A percentile compares a stretch with the other conserved stretches of the same genome.
phyloP scores from a whole-genome alignment of 208 protist genomes.

The Angomonas desouzai region DNA sequence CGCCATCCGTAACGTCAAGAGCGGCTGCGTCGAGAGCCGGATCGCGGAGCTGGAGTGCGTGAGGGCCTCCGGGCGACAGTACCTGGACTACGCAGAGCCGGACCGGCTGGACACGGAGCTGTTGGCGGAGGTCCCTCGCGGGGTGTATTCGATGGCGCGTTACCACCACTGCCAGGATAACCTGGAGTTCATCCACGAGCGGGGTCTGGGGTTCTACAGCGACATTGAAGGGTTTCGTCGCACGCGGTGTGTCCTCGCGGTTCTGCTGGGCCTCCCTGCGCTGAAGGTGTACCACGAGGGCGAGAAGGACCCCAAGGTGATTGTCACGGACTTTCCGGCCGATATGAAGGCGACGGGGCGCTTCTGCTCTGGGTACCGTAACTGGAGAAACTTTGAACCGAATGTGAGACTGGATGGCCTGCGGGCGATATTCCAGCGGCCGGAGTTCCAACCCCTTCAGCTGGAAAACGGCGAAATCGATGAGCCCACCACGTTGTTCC shows the following conservation, averaged over 20 bases:
- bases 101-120: not conserved
- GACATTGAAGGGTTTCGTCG: not conserved
- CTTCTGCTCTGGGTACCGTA: not conserved
- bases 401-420: not conserved
- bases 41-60: not conserved
- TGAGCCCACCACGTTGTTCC: not conserved
- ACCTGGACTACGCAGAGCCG: not conserved
- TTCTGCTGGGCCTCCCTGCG: not conserved
- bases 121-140: not conserved
- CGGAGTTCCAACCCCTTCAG: not conserved
- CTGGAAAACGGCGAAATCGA: not conserved
- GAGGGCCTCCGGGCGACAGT: slow-evolving; percentile 11
- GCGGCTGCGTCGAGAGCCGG: not conserved
- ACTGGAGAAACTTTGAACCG: not conserved
- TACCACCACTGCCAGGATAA: slow-evolving; percentile 2
- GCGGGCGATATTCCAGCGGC: not conserved
- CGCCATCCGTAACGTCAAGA: slow-evolving; percentile 5
- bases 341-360: not conserved
- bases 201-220: not conserved
- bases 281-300: not conserved
- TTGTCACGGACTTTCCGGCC: not conserved
- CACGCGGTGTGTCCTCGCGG: not conserved
- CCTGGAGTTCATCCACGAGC: not conserved
- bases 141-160: not conserved
- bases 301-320: not conserved